Evolutionary conservation across 2,329 filamentous ascomycete genomes (phyloP).

Genomic region (Cladosporium cucumerinum): DNA sequence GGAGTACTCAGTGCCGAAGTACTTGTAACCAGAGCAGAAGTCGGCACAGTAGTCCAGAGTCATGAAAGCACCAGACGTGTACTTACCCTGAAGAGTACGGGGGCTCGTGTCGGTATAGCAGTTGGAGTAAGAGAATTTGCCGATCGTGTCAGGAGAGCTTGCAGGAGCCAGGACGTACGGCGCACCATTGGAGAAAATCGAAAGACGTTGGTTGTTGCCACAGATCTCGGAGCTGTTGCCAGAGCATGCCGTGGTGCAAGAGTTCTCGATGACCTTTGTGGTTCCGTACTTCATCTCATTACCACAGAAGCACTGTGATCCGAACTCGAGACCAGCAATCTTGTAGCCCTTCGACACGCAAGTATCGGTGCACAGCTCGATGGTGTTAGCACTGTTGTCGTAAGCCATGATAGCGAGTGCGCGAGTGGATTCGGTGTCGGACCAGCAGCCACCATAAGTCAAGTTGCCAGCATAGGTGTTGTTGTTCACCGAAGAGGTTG

Average conservation of each 20-base stretch:
- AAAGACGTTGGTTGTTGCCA: constrained; percentile 32
- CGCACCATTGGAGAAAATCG: constrained; percentile 30
- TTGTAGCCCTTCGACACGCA: constrained; percentile 32
- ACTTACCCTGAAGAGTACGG: constrained; percentile 28
- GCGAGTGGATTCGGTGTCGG: constrained; percentile 26
- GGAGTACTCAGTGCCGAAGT: constrained; percentile 40
- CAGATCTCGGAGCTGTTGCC: constrained; percentile 34
- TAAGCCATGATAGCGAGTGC: constrained; percentile 29
- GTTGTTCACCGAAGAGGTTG: constrained; percentile 24
- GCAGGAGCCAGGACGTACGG: constrained; percentile 24
- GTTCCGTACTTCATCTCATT: constrained; percentile 28
- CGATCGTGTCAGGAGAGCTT: constrained; percentile 29
- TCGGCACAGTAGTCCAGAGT: constrained; percentile 40
- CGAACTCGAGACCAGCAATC: constrained; percentile 36
- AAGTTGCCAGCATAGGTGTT: constrained; percentile 35
- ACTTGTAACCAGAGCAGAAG: constrained; percentile 37
- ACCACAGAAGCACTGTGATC: constrained; percentile 36
- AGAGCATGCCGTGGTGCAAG: constrained; percentile 31
- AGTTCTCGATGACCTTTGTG: constrained; percentile 30
- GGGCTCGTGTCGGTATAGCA: constrained; percentile 33
- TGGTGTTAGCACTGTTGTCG: constrained; percentile 30
- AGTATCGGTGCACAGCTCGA: constrained; percentile 32
- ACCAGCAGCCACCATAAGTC: constrained; percentile 39
- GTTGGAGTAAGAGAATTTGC: constrained; percentile 27
- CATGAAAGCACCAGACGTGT: constrained; percentile 33